Evolutionary conservation across 164 flowering plant species (phyloP), one percentile per base, ranked within the genome.

Genomic region (Nymphaea colorata): DNA sequence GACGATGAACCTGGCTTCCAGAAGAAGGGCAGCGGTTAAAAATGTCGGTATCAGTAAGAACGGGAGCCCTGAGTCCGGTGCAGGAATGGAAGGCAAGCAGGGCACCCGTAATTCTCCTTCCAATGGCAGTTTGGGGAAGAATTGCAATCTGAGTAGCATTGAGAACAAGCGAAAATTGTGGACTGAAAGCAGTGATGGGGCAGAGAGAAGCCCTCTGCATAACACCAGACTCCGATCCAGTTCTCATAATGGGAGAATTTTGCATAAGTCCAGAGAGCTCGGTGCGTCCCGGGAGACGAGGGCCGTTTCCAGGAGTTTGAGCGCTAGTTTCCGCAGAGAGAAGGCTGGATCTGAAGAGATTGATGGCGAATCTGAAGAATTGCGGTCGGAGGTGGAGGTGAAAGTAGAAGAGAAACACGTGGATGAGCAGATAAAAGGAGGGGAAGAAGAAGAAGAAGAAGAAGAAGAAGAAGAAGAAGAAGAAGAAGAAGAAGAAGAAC

Each of bases 91-190:
- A 5, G 57, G 12, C 57, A 51, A 51, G 14, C 57, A 51, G 57
- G 57, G 15, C 14, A 4, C 12, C 57, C 12, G 57, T 51, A 15
- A 15, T 51, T 51, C 57, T 51, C 4, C 57, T 8, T 15, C 57
- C 36, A 25, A 25, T 25, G 36, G 36, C 36, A 25, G 36, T 51
- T 51, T 51, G 14, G 57, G 57, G 66, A 47, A 65, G 44, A 75
- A 72, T 59, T 68, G 61, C 59, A 66, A 65, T 43, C 67, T 17
- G 66, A 72, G 63, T 2, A 69, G 59, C 6, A 69, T 69, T 47
- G 86, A 81, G 62, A 81, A 66, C 77, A 79, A 88, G 67, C 79
- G 75, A 74, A 82, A 80, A n/a, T 84, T 87, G 87, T 81, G 80
- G 67, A 67, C 74, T 61, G 53, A 62, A 59, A 51, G 14, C 57